Evolutionary conservation across 352 stramenopile species (phyloP).

Genomic region (Globisporangium cylindrosporum): DNA sequence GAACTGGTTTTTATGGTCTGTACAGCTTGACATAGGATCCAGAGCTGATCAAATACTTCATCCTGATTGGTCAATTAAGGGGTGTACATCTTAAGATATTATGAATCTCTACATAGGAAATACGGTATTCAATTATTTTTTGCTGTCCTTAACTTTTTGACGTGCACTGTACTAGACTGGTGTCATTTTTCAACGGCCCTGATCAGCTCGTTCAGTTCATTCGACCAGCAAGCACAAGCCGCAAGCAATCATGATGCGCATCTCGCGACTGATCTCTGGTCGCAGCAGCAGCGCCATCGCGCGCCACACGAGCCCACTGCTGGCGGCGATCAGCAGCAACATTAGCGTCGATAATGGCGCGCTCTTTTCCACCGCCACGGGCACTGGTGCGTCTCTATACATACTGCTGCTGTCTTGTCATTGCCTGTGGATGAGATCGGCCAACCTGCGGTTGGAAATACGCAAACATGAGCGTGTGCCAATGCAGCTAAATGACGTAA

Average conservation of each 20-base stretch:
- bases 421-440: too few relatives aligned
- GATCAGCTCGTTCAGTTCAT: conserved; percentile 4
- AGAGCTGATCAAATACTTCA: too few relatives aligned
- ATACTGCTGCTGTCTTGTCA: background rate
- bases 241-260: conserved; percentile 12
- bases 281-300: background rate
- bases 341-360: background rate
- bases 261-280: conserved; percentile 7
- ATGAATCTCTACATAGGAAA: too few relatives aligned
- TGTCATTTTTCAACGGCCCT: background rate
- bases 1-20: too few relatives aligned
- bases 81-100: too few relatives aligned
- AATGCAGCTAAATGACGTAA: background rate
- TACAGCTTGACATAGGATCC: too few relatives aligned
- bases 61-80: too few relatives aligned
- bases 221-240: background rate
- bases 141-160: too few relatives aligned
- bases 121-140: too few relatives aligned
- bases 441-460: conserved; percentile 3
- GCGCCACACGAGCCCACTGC: conserved; percentile 1
- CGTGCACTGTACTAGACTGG: too few relatives aligned
- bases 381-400: background rate
- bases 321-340: background rate
- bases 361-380: background rate
- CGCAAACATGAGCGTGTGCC: background rate